These are phyloP conservation scores for Metschnikowia gruessii DNA, from an alignment of 805 yeast species.

Conservation along the genomic window DNA sequence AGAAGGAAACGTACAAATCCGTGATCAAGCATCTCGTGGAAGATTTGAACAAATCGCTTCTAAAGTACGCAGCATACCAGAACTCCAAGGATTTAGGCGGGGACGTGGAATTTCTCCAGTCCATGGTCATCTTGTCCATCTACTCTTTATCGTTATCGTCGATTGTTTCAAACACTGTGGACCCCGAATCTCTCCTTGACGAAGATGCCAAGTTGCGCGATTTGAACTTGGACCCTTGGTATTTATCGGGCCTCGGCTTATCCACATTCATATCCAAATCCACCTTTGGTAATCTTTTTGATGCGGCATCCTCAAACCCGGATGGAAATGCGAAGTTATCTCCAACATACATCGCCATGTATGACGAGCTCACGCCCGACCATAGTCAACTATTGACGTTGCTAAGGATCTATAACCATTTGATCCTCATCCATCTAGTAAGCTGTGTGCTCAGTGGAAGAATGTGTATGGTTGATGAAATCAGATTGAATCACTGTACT, in stretches of 20 bases:
- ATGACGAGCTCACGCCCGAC: conserved; percentile 23
- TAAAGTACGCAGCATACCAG: conserved; percentile 29
- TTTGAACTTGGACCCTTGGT: conserved; percentile 66
- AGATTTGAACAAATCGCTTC: conserved; percentile 47
- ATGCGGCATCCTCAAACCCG: background rate
- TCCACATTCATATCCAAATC: conserved; percentile 58
- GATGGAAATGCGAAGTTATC: conserved; percentile 7
- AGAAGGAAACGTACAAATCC: conserved; percentile 33
- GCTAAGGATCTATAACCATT: conserved; percentile 68
- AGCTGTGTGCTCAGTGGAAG: conserved; percentile 65
- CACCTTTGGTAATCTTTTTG: conserved; percentile 37
- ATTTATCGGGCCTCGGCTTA: conserved; percentile 61
- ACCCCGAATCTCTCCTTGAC: conserved; percentile 14
- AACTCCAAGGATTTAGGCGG: conserved; percentile 15
- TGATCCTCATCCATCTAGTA: conserved; percentile 64
- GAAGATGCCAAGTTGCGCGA: conserved; percentile 27
- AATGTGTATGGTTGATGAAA: conserved; percentile 58
- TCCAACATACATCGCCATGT: conserved; percentile 11
- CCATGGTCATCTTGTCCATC: conserved; percentile 61
- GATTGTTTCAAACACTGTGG: conserved; percentile 23
- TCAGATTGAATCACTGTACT: conserved; percentile 56
- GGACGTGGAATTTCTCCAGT: conserved; percentile 61
- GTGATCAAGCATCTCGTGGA: conserved; percentile 46
- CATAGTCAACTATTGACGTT: conserved; percentile 49
- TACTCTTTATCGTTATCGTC: conserved; percentile 62